Base-by-base conservation (phyloP, 192 early-diverging fungal species). In the Coemansia aciculifera region DNA sequence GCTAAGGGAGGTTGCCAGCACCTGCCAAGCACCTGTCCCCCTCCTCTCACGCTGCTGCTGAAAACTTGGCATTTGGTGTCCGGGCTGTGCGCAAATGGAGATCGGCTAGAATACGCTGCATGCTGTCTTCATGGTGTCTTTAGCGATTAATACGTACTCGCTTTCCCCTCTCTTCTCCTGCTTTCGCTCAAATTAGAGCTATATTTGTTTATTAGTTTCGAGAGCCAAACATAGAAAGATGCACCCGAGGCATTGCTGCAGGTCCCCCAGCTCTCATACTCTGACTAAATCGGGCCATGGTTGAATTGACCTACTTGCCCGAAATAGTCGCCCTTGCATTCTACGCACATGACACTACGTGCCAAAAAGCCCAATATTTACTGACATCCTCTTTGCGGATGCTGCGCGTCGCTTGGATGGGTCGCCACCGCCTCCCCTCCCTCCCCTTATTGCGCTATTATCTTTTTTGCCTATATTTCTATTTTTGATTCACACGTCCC, bases 381-480 rank as follows among this genome's bases (percentile, higher is more conserved):
- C n/a, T 48, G 46, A 9, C 19, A 9, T 48, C 39, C 39, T 40
- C 10, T 13, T 40, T 40, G 39, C 39, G 39, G 39, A 40, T 40
- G 39, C 39, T 40, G 39, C 39, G 39, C 46, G 46, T 21, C n/a
- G 46, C 46, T 48, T 48, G 46, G 46, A 48, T 48, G n/a, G 46
- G 46, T 48, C n/a, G 46, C 46, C 46, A 48, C 46, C 46, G 46
- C 46, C 46, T 34, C 46, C 46, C 46, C n/a, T 48, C 46, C 19
- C 46, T 21, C 46, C 46, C 46, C 9, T 21, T n/a, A 27, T 48
- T 48, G 46, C 46, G 6, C n/a, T 48, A 48, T 48, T 48, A 48
- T 46, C 3, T 8, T 21, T 43, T 43, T 21, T 9, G 19, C 46
- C 46, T 48, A 48, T 48, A 9, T 48, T 48, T 21, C 46, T 48